Base-by-base conservation (phyloP, 495 filamentous ascomycete species). In the Hypomontagnella monticulosa region DNA sequence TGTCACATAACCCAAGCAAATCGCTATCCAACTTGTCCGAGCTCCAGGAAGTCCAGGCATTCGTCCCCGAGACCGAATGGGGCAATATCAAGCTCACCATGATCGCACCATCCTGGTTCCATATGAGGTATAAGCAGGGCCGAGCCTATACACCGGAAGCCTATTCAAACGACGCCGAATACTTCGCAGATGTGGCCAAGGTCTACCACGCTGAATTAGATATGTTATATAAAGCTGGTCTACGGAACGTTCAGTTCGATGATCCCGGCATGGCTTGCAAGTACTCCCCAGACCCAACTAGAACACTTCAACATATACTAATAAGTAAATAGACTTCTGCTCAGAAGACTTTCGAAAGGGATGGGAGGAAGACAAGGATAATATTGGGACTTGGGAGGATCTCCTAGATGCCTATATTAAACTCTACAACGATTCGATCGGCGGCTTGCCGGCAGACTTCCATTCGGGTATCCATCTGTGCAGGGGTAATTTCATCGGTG, bases 391-490 rank as follows among this genome's bases (percentile, higher is more conserved):
- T 0, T 74, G 79, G 42, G 87, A 91, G 23, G 83, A 86, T 48
- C 83, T 91, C 44, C 83, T 93, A 42, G 87, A 91, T 56, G 83
- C 86, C 32, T 93, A 93, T 75, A 89, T 93, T 75, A 80, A 81
- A 58, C 82, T 90, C 57, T 92, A 93, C 82, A 93, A 93, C 73
- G 86, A 88, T 75, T 85, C 83, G 73, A 81, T 92, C 74, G 77
- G 83, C 66, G 79, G 83, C 44, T 79, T 85, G 3, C 86, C 88
- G 0, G 75, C 81, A n/a, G 88, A 91, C 65, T 81, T 91, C 75
- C 89, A 91, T 77, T 80, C 90, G 15, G 91, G 90, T 56, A 86
- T 93, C 4, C 91, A 93, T 69, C 79, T 93, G 48, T 93, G 91
- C 81, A 85, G 89, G 49, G 91, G 91, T 47, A 95, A 93, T 79